Percentiles rank a stretch among this genome's conserved stretches.
Evolutionary conservation across 495 filamentous ascomycete species (phyloP).

Genomic region (Parachaetomium inaequale): DNA sequence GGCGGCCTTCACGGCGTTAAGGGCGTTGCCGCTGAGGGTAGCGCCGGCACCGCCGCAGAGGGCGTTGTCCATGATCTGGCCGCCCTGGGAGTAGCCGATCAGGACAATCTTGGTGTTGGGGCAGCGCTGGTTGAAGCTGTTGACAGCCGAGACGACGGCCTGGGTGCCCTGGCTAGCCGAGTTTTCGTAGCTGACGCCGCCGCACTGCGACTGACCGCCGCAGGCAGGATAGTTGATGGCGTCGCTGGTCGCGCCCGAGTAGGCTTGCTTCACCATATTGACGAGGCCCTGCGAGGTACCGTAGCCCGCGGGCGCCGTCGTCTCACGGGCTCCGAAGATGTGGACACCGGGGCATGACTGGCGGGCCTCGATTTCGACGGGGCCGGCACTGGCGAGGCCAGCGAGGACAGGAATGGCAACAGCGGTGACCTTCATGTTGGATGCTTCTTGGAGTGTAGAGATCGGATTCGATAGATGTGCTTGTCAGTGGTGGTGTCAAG

Average conservation of each 20-base stretch:
- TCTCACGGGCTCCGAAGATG: conserved; percentile 64
- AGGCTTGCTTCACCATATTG: conserved; percentile 49
- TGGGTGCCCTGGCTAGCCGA: conserved; percentile 51
- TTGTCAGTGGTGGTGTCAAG: neutral
- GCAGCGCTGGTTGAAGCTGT: conserved; percentile 50
- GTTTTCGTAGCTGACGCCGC: conserved; percentile 50
- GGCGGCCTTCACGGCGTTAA: conserved; percentile 48
- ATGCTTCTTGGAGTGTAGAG: neutral
- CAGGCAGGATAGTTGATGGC: conserved; percentile 60
- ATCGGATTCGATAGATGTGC: neutral
- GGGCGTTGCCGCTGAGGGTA: conserved; percentile 46
- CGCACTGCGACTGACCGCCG: conserved; percentile 50
- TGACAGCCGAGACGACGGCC: conserved; percentile 56
- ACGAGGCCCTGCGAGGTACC: conserved; percentile 53
- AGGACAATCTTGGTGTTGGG: conserved; percentile 57
- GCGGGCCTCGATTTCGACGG: conserved; percentile 25
- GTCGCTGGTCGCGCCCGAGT: conserved; percentile 53
- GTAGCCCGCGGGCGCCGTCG: conserved; percentile 53
- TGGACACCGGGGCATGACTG: conserved; percentile 53
- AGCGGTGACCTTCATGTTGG: conserved; percentile 28
- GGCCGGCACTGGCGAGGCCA: conserved; percentile 21
- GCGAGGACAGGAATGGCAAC: conserved; percentile 27
- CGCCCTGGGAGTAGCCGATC: conserved; percentile 62
- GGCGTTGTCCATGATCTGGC: conserved; percentile 61
- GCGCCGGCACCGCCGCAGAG: conserved; percentile 57